Evolutionary conservation across 2,329 filamentous ascomycete genomes (phyloP).

Genomic region (Lasiodiplodia gonubiensis): DNA sequence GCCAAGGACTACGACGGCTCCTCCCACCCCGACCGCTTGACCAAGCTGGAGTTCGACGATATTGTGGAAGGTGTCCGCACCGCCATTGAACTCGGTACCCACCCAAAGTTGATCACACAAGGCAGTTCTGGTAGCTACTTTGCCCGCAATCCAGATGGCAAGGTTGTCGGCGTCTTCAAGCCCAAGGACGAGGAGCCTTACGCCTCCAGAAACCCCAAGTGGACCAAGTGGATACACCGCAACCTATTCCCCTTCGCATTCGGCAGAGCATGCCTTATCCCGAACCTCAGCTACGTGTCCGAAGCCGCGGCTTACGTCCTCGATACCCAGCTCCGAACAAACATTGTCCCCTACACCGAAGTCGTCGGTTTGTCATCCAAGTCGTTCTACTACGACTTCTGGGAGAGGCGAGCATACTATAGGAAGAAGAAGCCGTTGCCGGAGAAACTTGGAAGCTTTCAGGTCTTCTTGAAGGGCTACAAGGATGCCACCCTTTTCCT

Average conservation of each 20-base stretch:
- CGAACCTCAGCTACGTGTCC: conserved; percentile 96
- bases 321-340: conserved; percentile 85
- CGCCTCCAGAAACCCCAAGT: conserved; percentile 95
- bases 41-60: conserved; percentile 80
- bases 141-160: conserved; percentile 86
- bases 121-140: conserved; percentile 99
- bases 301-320: conserved; percentile 97
- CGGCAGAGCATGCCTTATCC: conserved; percentile 91
- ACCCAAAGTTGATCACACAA: conserved; percentile 95
- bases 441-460: conserved; percentile 91
- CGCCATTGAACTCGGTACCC: conserved; percentile 88
- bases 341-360: conserved; percentile 95
- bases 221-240: conserved; percentile 99
- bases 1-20: conserved; percentile 59
- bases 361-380: conserved; percentile 94
- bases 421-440: conserved; percentile 86
- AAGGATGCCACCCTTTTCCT: conserved; percentile 97
- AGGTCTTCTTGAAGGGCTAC: conserved; percentile 95
- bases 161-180: conserved; percentile 97
- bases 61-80: conserved; percentile 87
- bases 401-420: conserved; percentile 88
- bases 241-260: conserved; percentile 98
- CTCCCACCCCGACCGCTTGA: conserved; percentile 70
- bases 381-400: conserved; percentile 97
- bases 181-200: conserved; percentile 99